Conservation (phyloP, 345 rosid genomes). For the Eucalyptus pauciflora region DNA sequence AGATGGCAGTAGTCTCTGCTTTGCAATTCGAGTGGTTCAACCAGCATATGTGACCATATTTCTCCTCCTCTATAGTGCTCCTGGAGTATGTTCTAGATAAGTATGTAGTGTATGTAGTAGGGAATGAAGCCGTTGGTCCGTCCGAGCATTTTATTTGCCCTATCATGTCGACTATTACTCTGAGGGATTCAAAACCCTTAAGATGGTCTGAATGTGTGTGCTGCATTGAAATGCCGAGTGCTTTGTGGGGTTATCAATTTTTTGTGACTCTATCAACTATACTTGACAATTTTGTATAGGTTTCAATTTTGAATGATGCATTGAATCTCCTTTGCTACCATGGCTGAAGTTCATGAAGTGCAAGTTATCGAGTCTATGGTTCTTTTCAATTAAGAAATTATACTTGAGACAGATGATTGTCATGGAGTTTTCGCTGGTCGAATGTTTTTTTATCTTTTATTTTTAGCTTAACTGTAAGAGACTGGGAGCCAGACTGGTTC, state of each 20-base stretch:
- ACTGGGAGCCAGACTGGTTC: not conserved
- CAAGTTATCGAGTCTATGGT: not conserved
- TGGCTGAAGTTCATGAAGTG: not conserved
- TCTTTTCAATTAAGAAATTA: not conserved
- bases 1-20: not conserved
- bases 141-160: not conserved
- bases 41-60: not conserved
- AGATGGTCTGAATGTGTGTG: not conserved
- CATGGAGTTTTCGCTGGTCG: not conserved
- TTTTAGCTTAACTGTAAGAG: not conserved
- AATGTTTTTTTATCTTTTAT: not conserved
- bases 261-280: not conserved
- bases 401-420: not conserved
- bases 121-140: constrained; percentile 15
- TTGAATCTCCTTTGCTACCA: not conserved
- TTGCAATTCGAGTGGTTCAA: not conserved
- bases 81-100: not conserved
- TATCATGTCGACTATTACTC: not conserved
- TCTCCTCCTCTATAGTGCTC: not conserved
- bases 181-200: not conserved
- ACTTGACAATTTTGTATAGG: not conserved
- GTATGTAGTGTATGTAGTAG: not conserved
- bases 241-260: not conserved
- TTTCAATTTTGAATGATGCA: not conserved
- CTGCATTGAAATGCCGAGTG: not conserved